Base-by-base conservation (phyloP, 2,329 filamentous ascomycete genomes). In the Graphilbum fragrans region DNA sequence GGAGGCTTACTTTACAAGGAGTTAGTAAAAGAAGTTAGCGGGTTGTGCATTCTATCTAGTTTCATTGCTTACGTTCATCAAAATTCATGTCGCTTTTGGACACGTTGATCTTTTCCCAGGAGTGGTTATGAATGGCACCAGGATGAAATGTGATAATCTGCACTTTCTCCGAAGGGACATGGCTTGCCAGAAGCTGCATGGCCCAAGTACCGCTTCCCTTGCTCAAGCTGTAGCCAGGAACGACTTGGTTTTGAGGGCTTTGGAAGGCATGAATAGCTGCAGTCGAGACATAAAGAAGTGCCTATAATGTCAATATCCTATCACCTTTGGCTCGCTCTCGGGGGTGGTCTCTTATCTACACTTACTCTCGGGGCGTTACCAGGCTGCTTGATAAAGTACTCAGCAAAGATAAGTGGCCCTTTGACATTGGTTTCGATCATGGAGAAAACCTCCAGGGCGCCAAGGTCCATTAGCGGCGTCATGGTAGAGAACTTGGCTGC, bases 61-160 rank as follows among this genome's bases (percentile, higher is more conserved):
- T n/a, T n/a, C 10, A 8, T 32, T 12, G 5, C 29, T 32, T 9
- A 42, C 41, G 5, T 4, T 37, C 16, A 17, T 48, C 45, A 36
- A 50, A 50, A 2, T 38, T 38, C 3, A 47, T 21, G 18, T 27
- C 22, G 32, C 41, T 38, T 10, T 25, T 12, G 6, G 41, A 37
- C 29, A 43, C 9, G 36, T 41, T 42, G 10, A 39, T 22, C 2
- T 16, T 23, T 6, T 12, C 16, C 33, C 35, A 46, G 4, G 16
- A 20, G 6, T 46, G 32, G 22, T 19, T 42, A 22, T 45, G 41
- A 10, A 50, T n/a, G 18, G 41, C 35, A 22, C 53, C 53, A 2
- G 53, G 53, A 38, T 54, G 49, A 40, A 42, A 55, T 38, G 38
- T 52, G 38, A 53, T 4, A 18, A 55, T 35, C 39, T 51, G 52